Percentiles rank a stretch among this genome's conserved stretches.
These are phyloP conservation scores for Leishmania tropica DNA, from an alignment of 208 protist genomes.

Conservation along the genomic window DNA sequence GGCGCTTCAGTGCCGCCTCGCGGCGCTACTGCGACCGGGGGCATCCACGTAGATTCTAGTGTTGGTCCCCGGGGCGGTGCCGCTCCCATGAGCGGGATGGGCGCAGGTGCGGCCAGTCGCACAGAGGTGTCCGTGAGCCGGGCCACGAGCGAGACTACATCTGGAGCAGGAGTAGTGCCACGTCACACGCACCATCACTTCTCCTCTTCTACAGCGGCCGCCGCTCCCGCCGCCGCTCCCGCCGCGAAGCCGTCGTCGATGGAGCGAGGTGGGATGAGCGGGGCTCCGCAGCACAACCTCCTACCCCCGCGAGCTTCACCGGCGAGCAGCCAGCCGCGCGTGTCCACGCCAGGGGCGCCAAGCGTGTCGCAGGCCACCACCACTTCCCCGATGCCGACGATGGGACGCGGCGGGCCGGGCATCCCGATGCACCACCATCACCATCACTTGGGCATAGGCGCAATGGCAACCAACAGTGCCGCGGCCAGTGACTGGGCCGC, in stretches of 20 bases:
- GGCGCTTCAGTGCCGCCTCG: slow-evolving; percentile 3
- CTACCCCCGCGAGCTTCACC: slow-evolving; percentile 5
- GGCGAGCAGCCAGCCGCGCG: slow-evolving; percentile 1
- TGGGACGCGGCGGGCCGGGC: slow-evolving; percentile 6
- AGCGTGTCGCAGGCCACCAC: slow-evolving; percentile 1
- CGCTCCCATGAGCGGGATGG: slow-evolving; percentile 1
- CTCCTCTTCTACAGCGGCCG: neutral
- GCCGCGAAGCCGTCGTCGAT: neutral
- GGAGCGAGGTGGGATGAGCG: slow-evolving; percentile 16
- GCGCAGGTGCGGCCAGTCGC: slow-evolving; percentile 4
- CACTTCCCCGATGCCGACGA: slow-evolving; percentile 13
- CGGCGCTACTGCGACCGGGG: neutral
- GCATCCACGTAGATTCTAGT: slow-evolving; percentile 5
- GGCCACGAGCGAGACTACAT: neutral
- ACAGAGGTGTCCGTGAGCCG: slow-evolving; percentile 5
- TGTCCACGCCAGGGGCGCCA: slow-evolving; percentile 9
- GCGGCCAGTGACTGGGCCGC: slow-evolving; percentile 21
- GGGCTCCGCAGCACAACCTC: slow-evolving; percentile 20
- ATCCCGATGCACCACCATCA: slow-evolving; percentile 40
- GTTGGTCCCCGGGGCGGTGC: neutral
- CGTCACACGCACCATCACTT: slow-evolving; percentile 25
- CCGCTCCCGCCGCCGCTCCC: neutral
- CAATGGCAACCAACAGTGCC: slow-evolving; percentile 14
- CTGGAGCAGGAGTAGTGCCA: slow-evolving; percentile 8
- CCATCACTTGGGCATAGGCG: slow-evolving; percentile 23